These are phyloP conservation scores for Lipomyces orientalis DNA, from an alignment of 805 yeast species.

Conservation along the genomic window DNA sequence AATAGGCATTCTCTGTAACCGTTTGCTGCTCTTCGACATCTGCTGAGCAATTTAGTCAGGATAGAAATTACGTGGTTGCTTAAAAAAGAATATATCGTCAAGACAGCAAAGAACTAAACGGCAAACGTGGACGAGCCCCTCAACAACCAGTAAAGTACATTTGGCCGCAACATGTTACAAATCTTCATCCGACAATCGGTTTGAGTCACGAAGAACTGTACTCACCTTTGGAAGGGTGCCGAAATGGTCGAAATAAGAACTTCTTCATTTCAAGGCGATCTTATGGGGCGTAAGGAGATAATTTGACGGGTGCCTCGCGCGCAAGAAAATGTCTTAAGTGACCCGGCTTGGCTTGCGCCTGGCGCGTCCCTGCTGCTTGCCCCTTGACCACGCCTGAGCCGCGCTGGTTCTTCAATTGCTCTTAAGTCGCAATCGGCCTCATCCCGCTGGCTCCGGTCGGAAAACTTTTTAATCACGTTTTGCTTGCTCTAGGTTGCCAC, in stretches of 20 bases:
- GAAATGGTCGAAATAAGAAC: conserved; percentile 3
- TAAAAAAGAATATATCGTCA: neutral
- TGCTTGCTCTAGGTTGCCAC: too few species aligned
- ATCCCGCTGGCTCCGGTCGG: too few species aligned
- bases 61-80: neutral
- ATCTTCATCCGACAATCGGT: neutral
- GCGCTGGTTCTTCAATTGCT: too few species aligned
- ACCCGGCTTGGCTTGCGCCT: too few species aligned
- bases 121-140: neutral
- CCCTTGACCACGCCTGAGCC: too few species aligned
- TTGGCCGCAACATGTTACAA: neutral
- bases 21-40: conserved; percentile 4
- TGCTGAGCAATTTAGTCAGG: neutral
- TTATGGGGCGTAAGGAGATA: neutral
- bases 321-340: too few species aligned
- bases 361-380: too few species aligned
- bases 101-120: neutral
- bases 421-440: too few species aligned
- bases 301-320: neutral
- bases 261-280: conserved; percentile 3
- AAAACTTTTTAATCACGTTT: too few species aligned
- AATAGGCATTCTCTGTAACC: neutral
- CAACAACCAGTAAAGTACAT: neutral
- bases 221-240: neutral
- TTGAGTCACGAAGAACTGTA: neutral